Evolutionary conservation across 2,329 filamentous ascomycete species (phyloP).

Genomic region (Penicillium sp.): DNA sequence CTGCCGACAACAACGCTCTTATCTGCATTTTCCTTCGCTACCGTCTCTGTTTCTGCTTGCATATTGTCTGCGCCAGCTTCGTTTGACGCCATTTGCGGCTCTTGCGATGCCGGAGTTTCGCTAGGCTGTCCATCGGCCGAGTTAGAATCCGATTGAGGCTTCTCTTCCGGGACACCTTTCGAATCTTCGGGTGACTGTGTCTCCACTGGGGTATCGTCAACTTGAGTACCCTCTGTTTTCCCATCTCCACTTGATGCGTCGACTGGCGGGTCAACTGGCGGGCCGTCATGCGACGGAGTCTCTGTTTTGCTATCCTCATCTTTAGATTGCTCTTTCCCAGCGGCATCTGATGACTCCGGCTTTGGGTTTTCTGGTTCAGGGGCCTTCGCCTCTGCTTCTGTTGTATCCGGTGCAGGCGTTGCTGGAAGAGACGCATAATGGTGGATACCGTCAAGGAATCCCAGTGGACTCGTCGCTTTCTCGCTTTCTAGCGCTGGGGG

Average conservation of each 20-base stretch:
- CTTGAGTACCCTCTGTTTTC: not conserved
- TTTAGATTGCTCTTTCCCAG: not conserved
- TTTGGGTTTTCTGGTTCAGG: not conserved
- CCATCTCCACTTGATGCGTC: not conserved
- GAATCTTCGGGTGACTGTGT: slow-evolving; percentile 1
- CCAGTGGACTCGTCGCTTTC: slow-evolving; percentile 1
- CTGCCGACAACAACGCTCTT: not conserved
- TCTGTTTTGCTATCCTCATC: not conserved
- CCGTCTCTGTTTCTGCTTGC: not conserved
- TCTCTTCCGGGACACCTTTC: not conserved
- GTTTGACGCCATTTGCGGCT: not conserved
- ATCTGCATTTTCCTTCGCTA: not conserved
- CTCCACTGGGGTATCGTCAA: not conserved
- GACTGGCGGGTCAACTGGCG: not conserved
- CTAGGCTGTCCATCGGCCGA: not conserved
- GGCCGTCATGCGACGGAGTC: not conserved
- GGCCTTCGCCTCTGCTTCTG: not conserved
- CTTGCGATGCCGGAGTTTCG: not conserved
- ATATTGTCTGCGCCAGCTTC: not conserved
- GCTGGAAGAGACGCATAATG: slow-evolving; percentile 21
- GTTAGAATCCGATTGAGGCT: not conserved
- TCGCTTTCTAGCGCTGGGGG: not conserved
- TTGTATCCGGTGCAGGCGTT: not conserved
- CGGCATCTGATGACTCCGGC: not conserved
- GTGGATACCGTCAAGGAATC: slow-evolving; percentile 23